Evolutionary conservation across 2,329 filamentous ascomycete species (phyloP), one percentile per base, ranked within the genome.

Genomic region (Bipolaris bicolor): DNA sequence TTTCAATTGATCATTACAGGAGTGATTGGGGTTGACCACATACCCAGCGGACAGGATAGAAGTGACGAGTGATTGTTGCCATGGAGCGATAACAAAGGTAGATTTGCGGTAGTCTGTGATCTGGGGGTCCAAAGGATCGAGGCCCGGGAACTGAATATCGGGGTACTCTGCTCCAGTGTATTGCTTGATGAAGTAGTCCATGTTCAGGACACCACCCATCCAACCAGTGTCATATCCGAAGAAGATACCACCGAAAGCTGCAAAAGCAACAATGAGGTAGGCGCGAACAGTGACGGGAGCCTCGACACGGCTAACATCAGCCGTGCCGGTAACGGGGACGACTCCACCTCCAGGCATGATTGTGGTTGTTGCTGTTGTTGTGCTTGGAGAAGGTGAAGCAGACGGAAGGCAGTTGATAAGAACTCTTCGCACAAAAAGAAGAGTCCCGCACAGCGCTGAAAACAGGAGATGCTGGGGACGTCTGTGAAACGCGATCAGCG

Each of bases 161-260:
- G 72, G 71, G 52, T 74, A 75, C 39, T 73, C 67, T 7, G 56
- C 39, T 57, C 63, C 65, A 56, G 72, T 75, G 65, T 73, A 74
- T 57, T 73, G 69, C 26, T 74, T 69, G 65, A 75, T 75, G 64
- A 76, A 76, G 69, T 69, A 76, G 58, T 69, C 64, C 76, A 77
- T 77, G 40, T 66, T 84, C 31, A 84, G 79, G 65, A 88, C 86
- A 78, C 87, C 87, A 74, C 87, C 87, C 82, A 90, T 90, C 80
- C 89, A 90, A 70, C 90, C 90, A 40, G 89, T 90, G 72, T 92
- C 90, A 77, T 90, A 92, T 55, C 90, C 89, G 78, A 91, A 90
- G 83, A 91, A 90, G 47, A 62, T 63, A 69, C 80, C 80, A 66
- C 80, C 80, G 62, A 82, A 81, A 22, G 80, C 78, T 43, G 80